A percentile compares a stretch with the other conserved stretches of the same genome.
Conservation (phyloP, 768 basidiomycete species). For the Podaxis mareebaensis region DNA sequence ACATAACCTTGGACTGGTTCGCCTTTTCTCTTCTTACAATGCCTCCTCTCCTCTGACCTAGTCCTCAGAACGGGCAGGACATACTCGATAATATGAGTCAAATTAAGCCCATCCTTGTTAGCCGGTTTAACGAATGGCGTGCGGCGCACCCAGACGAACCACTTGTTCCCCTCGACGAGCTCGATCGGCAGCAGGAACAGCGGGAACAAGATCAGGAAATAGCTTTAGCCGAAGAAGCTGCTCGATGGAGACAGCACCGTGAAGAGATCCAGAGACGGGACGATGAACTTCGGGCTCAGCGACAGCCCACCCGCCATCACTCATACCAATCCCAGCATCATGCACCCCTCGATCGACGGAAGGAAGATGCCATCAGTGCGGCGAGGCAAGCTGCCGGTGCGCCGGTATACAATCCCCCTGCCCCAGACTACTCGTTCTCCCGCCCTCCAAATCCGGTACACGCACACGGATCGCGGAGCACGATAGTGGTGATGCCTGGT, state of each 20-base stretch:
- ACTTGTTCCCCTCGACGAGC: slow-evolving; percentile 23
- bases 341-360: slow-evolving; percentile 18
- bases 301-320: slow-evolving; percentile 15
- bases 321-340: not conserved
- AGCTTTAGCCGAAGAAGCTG: slow-evolving; percentile 35
- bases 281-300: slow-evolving; percentile 30
- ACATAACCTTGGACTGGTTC: slow-evolving; percentile 67
- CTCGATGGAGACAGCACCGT: slow-evolving; percentile 39
- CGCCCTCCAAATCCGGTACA: slow-evolving; percentile 27
- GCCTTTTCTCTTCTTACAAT: slow-evolving; percentile 29
- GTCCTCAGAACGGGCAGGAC: slow-evolving; percentile 68
- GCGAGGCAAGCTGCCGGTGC: slow-evolving; percentile 15
- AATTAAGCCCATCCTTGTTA: slow-evolving; percentile 64
- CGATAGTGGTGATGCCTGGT: slow-evolving; percentile 28
- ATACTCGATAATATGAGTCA: slow-evolving; percentile 67
- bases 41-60: not conserved
- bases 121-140: slow-evolving; percentile 64
- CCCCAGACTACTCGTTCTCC: slow-evolving; percentile 32
- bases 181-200: slow-evolving; percentile 29
- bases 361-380: slow-evolving; percentile 25
- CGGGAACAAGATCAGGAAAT: slow-evolving; percentile 26
- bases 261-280: slow-evolving; percentile 30
- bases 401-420: slow-evolving; percentile 13
- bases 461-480: slow-evolving; percentile 26
- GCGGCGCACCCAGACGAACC: slow-evolving; percentile 40